phyloP scores from a whole-genome alignment of 2,329 filamentous ascomycete genomes.

The Ophiocordyceps camponoti-floridani region DNA sequence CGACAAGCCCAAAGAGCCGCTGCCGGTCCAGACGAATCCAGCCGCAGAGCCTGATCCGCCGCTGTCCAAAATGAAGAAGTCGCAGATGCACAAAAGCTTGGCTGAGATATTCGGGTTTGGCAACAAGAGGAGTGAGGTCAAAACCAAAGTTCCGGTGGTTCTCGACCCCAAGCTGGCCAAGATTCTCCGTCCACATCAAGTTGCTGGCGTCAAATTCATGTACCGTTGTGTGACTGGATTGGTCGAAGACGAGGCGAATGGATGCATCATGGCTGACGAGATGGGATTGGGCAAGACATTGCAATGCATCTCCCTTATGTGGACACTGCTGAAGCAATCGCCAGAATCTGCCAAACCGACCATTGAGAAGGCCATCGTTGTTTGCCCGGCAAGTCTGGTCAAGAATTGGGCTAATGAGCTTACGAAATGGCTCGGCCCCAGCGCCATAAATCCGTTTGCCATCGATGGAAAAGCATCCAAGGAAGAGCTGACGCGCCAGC shows the following conservation, averaged over 20 bases:
- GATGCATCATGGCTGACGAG: constrained; percentile 98
- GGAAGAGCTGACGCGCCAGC: constrained; percentile 74
- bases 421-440: constrained; percentile 86
- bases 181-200: constrained; percentile 85
- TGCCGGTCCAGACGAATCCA: constrained; percentile 15
- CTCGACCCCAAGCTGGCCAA: constrained; percentile 84
- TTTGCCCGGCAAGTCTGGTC: constrained; percentile 89
- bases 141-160: constrained; percentile 86
- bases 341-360: constrained; percentile 86
- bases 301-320: constrained; percentile 91
- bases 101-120: constrained; percentile 90
- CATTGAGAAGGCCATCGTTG: constrained; percentile 93
- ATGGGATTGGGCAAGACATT: constrained; percentile 97
- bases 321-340: constrained; percentile 91
- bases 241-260: constrained; percentile 83
- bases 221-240: constrained; percentile 90
- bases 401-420: constrained; percentile 97
- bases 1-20: constrained; percentile 45
- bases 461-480: constrained; percentile 95
- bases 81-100: constrained; percentile 82
- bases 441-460: constrained; percentile 82
- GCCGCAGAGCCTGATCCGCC: constrained; percentile 14
- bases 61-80: constrained; percentile 46
- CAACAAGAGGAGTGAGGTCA: constrained; percentile 65
- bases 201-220: constrained; percentile 96